Base-by-base conservation (phyloP, 176 grass and related monocot genomes). In the Leersia perrieri region DNA sequence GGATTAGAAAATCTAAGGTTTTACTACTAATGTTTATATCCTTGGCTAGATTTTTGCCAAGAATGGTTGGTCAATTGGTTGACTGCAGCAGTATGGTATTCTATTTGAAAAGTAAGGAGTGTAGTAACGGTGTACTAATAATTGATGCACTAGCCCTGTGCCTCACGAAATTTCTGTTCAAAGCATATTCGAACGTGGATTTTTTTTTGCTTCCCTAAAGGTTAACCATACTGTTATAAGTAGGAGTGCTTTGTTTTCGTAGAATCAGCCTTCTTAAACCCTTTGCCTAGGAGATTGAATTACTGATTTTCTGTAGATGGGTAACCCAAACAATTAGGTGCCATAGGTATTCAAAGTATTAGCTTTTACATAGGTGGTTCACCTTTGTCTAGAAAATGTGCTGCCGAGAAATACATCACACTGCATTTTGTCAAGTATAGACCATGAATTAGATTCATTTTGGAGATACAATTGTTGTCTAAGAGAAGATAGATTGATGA, bases 211-310 rank as follows among this genome's bases (percentile, higher is more conserved):
- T 80, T 68, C 27, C 35, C 6, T 45, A 80, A 10, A 2, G 11
- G 44, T 60, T 86, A 67, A 80, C 63, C n/a, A 30, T 11, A 16
- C 31, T 49, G 30, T 85, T 72, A 51, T 38, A 31, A 70, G 41
- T 64, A 74, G n/a, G n/a, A n/a, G n/a, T n/a, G n/a, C 8, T 23
- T 36, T 65, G 23, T 27, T 82, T 73, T 5, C 29, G 26, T 63
- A 20, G 40, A 73, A 20, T 64, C 47, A 49, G 3, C 22, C 12
- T 34, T 3, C n/a, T 42, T 8, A 28, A 70, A 42, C 26, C 72
- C 14, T n/a, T 82, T 1, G 36, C 14, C 33, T 65, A 34, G 53
- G 18, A 45, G 9, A 41, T 14, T 60, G 74, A 30, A 38, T 39
- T 41, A 63, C 1, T 30, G 22, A 6, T 31, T 45, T 63, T 63